These are phyloP conservation scores for Protea cynaroides DNA, from an alignment of 164 flowering plant genomes.

Conservation along the genomic window DNA sequence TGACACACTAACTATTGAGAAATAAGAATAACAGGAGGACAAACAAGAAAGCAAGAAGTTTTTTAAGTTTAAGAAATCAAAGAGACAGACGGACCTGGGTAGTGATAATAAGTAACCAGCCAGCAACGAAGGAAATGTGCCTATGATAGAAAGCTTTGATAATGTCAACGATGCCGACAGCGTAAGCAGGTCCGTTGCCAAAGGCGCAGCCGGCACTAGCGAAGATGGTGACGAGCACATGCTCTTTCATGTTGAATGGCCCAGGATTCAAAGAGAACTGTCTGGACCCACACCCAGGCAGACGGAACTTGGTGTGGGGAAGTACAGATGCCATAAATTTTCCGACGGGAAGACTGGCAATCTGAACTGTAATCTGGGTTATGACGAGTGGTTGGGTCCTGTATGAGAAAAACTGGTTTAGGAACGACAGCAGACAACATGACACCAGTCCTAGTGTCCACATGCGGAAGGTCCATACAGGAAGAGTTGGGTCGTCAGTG, in stretches of 20 bases:
- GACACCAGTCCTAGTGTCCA: constrained; percentile 76
- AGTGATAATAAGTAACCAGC: constrained; percentile 49
- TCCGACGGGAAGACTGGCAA: constrained; percentile 62
- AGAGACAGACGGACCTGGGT: constrained; percentile 38
- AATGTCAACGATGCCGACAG: constrained; percentile 46
- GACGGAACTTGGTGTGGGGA: constrained; percentile 32
- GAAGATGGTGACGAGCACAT: constrained; percentile 60
- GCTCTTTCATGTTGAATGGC: constrained; percentile 65
- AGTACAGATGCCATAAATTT: constrained; percentile 47
- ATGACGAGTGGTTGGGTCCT: constrained; percentile 58
- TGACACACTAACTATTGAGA: too few species aligned
- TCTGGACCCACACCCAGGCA: constrained; percentile 30
- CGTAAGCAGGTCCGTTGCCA: constrained; percentile 58
- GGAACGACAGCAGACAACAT: constrained; percentile 58
- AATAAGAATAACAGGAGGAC: too few species aligned
- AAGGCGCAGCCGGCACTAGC: constrained; percentile 63
- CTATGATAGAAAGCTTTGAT: constrained; percentile 52
- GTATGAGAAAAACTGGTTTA: constrained; percentile 84
- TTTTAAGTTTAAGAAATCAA: too few species aligned
- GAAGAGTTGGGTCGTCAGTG: constrained; percentile 71
- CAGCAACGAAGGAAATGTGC: constrained; percentile 35
- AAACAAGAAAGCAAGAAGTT: too few species aligned
- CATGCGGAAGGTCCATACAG: constrained; percentile 93
- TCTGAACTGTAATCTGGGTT: constrained; percentile 59
- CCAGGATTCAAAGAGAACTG: constrained; percentile 58